Percentiles rank a stretch among this genome's conserved stretches.
Conservation (phyloP, 2,329 filamentous ascomycete genomes). For the Fusarium scirpi region DNA sequence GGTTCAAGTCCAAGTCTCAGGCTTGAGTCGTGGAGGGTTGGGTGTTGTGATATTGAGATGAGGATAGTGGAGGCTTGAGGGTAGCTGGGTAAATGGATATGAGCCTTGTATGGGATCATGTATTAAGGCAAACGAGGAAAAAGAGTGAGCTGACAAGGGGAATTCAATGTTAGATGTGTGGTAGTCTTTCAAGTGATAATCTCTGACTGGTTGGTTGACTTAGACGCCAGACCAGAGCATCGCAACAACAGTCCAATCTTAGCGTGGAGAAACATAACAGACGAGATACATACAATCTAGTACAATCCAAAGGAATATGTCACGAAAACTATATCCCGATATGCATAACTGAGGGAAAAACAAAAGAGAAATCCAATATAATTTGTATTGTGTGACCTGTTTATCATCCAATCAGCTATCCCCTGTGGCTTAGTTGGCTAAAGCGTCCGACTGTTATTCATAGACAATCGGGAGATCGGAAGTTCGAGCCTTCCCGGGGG, state of each 20-base stretch:
- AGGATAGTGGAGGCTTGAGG: background rate
- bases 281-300: background rate
- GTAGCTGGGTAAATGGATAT: background rate
- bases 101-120: background rate
- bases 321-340: background rate
- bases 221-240: background rate
- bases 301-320: background rate
- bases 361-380: background rate
- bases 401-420: conserved; percentile 31
- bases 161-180: no score
- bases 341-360: background rate
- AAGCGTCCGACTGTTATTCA: conserved; percentile 44
- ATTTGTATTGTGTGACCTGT: accelerated
- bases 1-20: conserved; percentile 26
- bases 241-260: background rate
- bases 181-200: background rate
- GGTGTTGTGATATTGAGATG: background rate
- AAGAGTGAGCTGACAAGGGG: background rate
- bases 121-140: no score
- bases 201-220: background rate
- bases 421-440: conserved; percentile 46
- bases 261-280: background rate
- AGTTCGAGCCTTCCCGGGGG: conserved; percentile 50
- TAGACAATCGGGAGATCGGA: conserved; percentile 48
- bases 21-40: background rate